A percentile compares a stretch with the other conserved stretches of the same genome.
These are phyloP conservation scores for barrel medic (Medicago truncatula) DNA, from an alignment of 306 rosid genomes.

Conservation along the genomic window MtrunA17r5.0-ANR NC_053048.1:26123001-26123500, in stretches of 20 bases:
- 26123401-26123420: slow-evolving; percentile 70
- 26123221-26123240: slow-evolving; percentile 64
- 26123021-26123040: slow-evolving; percentile 53
- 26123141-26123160: slow-evolving; percentile 58
- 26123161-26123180: slow-evolving; percentile 83
- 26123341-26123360: slow-evolving; percentile 91
- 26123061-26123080: slow-evolving; percentile 49
- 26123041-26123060: slow-evolving; percentile 48
- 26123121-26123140: slow-evolving; percentile 31
- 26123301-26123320: slow-evolving; percentile 70
- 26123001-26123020: slow-evolving; percentile 95
- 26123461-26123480: slow-evolving; percentile 90
- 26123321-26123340: slow-evolving; percentile 93
- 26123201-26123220: slow-evolving; percentile 76
- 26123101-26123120: slow-evolving; percentile 49
- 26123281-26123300: slow-evolving; percentile 89
- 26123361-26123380: slow-evolving; percentile 71
- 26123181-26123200: slow-evolving; percentile 74
- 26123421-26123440: slow-evolving; percentile 81
- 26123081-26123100: slow-evolving; percentile 58
- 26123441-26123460: slow-evolving; percentile 90
- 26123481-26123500: slow-evolving; percentile 90
- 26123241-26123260: slow-evolving; percentile 88
- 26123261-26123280: slow-evolving; percentile 99
- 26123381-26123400: slow-evolving; percentile 70